A percentile compares a stretch with the other conserved stretches of the same genome.
Evolutionary conservation across 495 filamentous ascomycete species (phyloP).

Genomic region (Pyrenula massariospora): DNA sequence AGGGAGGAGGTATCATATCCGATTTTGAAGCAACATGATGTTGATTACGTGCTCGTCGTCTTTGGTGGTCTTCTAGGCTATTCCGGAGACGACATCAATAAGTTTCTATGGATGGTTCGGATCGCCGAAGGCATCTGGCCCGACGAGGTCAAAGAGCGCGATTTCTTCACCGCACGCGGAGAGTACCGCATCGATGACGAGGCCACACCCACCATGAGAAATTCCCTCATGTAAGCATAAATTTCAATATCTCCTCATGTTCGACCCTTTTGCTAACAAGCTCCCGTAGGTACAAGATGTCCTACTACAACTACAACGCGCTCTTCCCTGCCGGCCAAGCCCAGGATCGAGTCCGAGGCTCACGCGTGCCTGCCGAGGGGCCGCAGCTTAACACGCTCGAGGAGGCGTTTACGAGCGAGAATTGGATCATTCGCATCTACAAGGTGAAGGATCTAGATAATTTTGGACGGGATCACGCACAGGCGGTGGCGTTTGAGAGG

Average conservation of each 20-base stretch:
- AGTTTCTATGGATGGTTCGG: slow-evolving; percentile 99
- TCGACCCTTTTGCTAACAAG: slow-evolving; percentile 1
- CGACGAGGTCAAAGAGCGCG: slow-evolving; percentile 92
- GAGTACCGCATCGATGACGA: slow-evolving; percentile 92
- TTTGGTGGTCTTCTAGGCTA: slow-evolving; percentile 96
- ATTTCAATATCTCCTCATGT: background rate
- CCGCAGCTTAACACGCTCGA: slow-evolving; percentile 82
- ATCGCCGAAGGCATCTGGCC: slow-evolving; percentile 99
- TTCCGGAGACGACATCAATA: slow-evolving; percentile 99
- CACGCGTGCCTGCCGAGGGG: slow-evolving; percentile 69
- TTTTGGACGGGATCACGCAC: slow-evolving; percentile 76
- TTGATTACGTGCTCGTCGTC: slow-evolving; percentile 95
- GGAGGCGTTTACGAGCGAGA: slow-evolving; percentile 97
- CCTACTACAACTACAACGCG: slow-evolving; percentile 91
- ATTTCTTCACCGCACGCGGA: slow-evolving; percentile 89
- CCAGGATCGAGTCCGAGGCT: slow-evolving; percentile 76
- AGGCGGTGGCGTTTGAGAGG: slow-evolving; percentile 77
- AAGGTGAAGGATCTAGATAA: slow-evolving; percentile 99
- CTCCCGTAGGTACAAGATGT: slow-evolving; percentile 93
- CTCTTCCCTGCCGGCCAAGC: slow-evolving; percentile 92
- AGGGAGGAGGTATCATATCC: slow-evolving; percentile 97
- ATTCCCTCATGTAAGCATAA: slow-evolving; percentile 93
- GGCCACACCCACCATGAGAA: slow-evolving; percentile 96
- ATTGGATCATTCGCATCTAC: slow-evolving; percentile 99
- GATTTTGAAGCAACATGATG: slow-evolving; percentile 95